Percentiles rank a stretch among this genome's conserved stretches.
phyloP scores from a whole-genome alignment of 495 filamentous ascomycete genomes.

The Neurospora cerealis region DNA sequence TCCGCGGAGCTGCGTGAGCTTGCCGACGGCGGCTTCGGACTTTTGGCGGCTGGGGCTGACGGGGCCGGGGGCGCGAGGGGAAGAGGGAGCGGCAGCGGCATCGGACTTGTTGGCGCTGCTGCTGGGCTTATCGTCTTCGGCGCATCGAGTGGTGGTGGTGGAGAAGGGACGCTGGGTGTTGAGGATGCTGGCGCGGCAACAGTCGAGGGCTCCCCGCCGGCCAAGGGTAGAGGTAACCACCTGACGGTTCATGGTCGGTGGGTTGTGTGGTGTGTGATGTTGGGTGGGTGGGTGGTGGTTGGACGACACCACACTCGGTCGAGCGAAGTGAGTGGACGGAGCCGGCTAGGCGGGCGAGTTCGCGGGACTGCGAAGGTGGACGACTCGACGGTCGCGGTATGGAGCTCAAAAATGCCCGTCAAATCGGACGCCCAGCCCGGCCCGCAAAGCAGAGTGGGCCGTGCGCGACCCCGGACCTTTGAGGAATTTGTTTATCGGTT shows the following conservation, averaged over 20 bases:
- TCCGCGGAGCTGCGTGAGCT: conserved; percentile 10
- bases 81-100: background rate
- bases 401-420: background rate
- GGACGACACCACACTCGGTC: conserved; percentile 1
- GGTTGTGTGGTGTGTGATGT: background rate
- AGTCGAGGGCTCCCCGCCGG: conserved; percentile 8
- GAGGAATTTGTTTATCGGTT: conserved; percentile 9
- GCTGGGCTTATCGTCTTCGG: background rate
- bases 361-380: background rate
- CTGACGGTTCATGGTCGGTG: conserved; percentile 18
- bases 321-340: conserved; percentile 3
- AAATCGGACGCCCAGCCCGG: background rate
- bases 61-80: background rate
- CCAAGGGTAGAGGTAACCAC: conserved; percentile 14
- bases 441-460: background rate
- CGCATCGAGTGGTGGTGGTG: conserved; percentile 7
- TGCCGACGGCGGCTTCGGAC: conserved; percentile 12
- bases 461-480: background rate
- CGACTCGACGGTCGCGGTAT: background rate
- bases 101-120: conserved; percentile 1
- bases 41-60: conserved; percentile 1
- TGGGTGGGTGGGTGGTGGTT: background rate
- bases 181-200: conserved; percentile 1
- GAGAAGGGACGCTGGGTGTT: conserved; percentile 8
- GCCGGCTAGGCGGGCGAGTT: background rate